Base-by-base conservation (phyloP, 306 rosid genomes). In the Betula pendula region DNA sequence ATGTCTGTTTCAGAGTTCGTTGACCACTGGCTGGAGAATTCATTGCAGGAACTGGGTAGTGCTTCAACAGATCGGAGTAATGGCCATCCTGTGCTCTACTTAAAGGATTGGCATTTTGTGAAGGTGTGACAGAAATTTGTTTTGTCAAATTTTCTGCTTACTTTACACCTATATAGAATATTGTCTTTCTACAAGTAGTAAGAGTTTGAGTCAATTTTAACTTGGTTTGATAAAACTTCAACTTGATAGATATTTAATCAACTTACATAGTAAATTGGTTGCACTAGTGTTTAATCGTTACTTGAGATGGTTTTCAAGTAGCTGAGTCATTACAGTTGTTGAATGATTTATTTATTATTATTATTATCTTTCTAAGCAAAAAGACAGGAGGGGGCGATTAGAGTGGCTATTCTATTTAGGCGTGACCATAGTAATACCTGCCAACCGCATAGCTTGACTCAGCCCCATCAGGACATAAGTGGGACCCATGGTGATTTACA, bases 101-200 rank as follows among this genome's bases (percentile, higher is more conserved):
- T 95, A 89, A 95, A 95, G 90, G 97, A 95, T 81, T 95, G 99
- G 97, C 99, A 95, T 91, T 90, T 95, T 82, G 96, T 90, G 8
- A 95, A 90, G 97, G 99, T 92, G 71, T 52, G 19, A 24, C 45
- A 65, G 75, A 68, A 14, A 71, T 20, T 77, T 38, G 8, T 11
- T 65, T 77, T 22, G 6, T 38, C 33, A 35, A 35, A 8, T 31
- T 19, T 72, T 77, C 50, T 52, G 16, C 42, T 6, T 77, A 74
- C 43, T n/a, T 77, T 49, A 35, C 45, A 24, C 15, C 15, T 66
- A 33, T 3, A 33, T 65, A 17, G 59, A 75, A 47, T 16, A 33
- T 70, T 42, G 53, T 74, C 48, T 47, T n/a, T 74, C 59, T 52
- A 60, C 40, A 43, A 33, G n/a, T 44, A 38, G 43, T 38, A 38